phyloP scores from a whole-genome alignment of 495 filamentous ascomycete genomes.

The Penicillium subrubescens region DNA sequence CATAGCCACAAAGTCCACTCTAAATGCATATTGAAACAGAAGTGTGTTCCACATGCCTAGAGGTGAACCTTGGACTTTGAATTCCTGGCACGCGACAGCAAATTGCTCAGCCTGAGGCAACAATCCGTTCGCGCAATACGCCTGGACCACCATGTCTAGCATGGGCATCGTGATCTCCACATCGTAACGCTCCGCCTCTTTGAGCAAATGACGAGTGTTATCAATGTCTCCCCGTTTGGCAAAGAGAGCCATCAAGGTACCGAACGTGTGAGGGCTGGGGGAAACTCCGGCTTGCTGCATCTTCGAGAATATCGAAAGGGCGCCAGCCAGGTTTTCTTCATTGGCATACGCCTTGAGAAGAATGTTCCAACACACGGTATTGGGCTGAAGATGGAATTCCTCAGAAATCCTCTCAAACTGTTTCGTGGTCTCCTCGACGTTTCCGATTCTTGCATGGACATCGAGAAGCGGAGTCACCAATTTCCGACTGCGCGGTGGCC shows the following conservation, averaged over 20 bases:
- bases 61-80: constrained; percentile 45
- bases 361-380: constrained; percentile 69
- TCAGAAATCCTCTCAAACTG: constrained; percentile 61
- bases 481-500: constrained; percentile 34
- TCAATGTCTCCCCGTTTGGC: constrained; percentile 75
- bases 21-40: constrained; percentile 65
- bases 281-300: constrained; percentile 46
- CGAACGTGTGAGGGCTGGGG: constrained; percentile 65
- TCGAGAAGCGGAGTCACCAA: constrained; percentile 57
- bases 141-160: constrained; percentile 65
- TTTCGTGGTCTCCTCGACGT: constrained; percentile 55
- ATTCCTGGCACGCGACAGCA: constrained; percentile 45
- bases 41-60: constrained; percentile 80
- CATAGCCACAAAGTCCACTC: constrained; percentile 62
- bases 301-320: constrained; percentile 58
- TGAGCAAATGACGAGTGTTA: constrained; percentile 62
- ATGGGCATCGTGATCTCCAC: constrained; percentile 54
- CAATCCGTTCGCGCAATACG: constrained; percentile 64
- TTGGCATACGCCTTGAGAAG: constrained; percentile 71
- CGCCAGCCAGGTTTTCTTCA: constrained; percentile 64
- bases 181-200: constrained; percentile 46
- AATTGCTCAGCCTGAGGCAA: constrained; percentile 63
- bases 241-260: constrained; percentile 69
- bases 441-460: constrained; percentile 64
- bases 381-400: constrained; percentile 56